These are phyloP conservation scores for Mucor irregularis DNA, from an alignment of 371 early-diverging fungal genomes.

Conservation along the genomic window DNA sequence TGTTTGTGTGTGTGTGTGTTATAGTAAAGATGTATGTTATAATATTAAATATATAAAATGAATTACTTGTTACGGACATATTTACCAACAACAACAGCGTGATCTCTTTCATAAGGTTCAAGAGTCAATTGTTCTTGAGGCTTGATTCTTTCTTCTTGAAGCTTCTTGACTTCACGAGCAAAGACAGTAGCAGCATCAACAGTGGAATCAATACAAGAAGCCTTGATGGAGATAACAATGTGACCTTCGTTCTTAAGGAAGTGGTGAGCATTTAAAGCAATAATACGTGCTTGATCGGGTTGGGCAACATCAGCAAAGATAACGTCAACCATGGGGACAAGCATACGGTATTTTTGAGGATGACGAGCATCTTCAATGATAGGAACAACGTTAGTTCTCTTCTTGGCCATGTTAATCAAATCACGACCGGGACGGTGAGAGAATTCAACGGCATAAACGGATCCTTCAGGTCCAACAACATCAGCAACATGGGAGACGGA, in stretches of 20 bases:
- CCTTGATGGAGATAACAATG: slow-evolving; percentile 99
- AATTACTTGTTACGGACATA: slow-evolving; percentile 71
- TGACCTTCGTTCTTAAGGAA: slow-evolving; percentile 98
- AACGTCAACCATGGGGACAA: slow-evolving; percentile 99
- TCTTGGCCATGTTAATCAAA: slow-evolving; percentile 99
- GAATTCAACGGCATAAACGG: slow-evolving; percentile 99
- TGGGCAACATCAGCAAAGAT: slow-evolving; percentile 99
- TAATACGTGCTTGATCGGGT: slow-evolving; percentile 99
- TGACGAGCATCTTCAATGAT: slow-evolving; percentile 99
- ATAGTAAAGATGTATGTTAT: background rate
- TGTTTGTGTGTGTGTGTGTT: no score
- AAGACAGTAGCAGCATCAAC: slow-evolving; percentile 97
- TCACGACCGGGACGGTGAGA: slow-evolving; percentile 99
- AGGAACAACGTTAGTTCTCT: slow-evolving; percentile 99
- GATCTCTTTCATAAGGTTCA: slow-evolving; percentile 99
- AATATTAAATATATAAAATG: background rate
- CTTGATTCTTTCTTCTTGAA: slow-evolving; percentile 98
- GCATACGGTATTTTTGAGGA: slow-evolving; percentile 99
- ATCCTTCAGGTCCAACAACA: slow-evolving; percentile 97
- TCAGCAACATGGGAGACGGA: slow-evolving; percentile 99
- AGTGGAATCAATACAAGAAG: slow-evolving; percentile 99
- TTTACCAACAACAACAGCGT: slow-evolving; percentile 98
- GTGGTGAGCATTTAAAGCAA: slow-evolving; percentile 98
- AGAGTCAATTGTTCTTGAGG: slow-evolving; percentile 99
- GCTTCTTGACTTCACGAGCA: slow-evolving; percentile 99